Base-by-base conservation (phyloP, 108 stramenopile genomes). In the Seminavis robusta region DNA sequence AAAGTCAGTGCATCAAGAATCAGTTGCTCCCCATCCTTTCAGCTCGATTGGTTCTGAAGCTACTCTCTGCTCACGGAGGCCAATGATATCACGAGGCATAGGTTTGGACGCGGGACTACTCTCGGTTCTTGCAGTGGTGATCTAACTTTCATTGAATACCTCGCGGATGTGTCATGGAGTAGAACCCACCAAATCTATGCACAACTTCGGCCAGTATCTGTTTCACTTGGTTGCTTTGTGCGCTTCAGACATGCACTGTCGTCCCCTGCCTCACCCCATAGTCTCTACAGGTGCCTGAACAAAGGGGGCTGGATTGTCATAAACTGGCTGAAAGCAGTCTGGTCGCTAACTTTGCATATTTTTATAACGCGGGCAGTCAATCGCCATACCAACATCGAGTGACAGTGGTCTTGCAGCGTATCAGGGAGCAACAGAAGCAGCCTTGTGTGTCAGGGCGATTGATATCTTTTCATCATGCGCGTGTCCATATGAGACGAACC, bases 51-150 rank as follows among this genome's bases (percentile, higher is more conserved):
- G n/a, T n/a, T n/a, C n/a, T n/a, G n/a, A n/a, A n/a, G n/a, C n/a
- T n/a, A n/a, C n/a, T n/a, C n/a, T n/a, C 74, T 65, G 59, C n/a
- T 51, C 27, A 7, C 54, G 51, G 30, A 76, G 39, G 59, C 69
- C 66, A 21, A 49, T 66, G 10, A 65, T 38, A 36, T 76, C 69
- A 4, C 69, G 30, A 6, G 60, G n/a, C n/a, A n/a, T n/a, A 37
- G 0, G 40, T 34, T 32, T 43, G 44, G 21, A 76, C 33, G 10
- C 39, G 44, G 1, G n/a, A n/a, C n/a, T n/a, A n/a, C n/a, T n/a
- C n/a, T n/a, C n/a, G n/a, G n/a, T n/a, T n/a, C n/a, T 41, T 34
- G 4, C 52, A 67, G 1, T 5, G 7, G 2, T 57, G 64, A 32
- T 61, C 30, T 31, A 20, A 65, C 59, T 66, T 66, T 2, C 37